phyloP scores from a whole-genome alignment of 176 grass and related monocot genomes.

The Typha latifolia region DNA sequence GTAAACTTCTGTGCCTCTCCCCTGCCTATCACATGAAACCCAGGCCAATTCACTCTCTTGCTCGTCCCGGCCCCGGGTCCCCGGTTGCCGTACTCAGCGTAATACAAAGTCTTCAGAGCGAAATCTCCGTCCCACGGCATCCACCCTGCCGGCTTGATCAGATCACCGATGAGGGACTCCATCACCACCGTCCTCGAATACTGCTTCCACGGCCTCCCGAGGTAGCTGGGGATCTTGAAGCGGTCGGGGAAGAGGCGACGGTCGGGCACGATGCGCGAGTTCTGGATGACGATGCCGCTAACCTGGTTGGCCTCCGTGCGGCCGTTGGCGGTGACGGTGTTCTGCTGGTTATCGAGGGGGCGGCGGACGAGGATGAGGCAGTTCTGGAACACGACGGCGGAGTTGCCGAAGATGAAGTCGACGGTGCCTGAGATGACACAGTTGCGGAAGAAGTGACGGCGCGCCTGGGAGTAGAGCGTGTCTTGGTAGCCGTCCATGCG shows the following conservation, averaged over 20 bases:
- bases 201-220: constrained; percentile 78
- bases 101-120: constrained; percentile 62
- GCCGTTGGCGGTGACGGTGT: constrained; percentile 68
- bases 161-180: constrained; percentile 63
- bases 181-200: constrained; percentile 59
- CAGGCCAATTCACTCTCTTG: constrained; percentile 49
- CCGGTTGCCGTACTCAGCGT: constrained; percentile 75
- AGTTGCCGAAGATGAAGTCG: constrained; percentile 87
- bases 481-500: constrained; percentile 80
- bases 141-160: constrained; percentile 68
- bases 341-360: constrained; percentile 51
- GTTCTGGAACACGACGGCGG: constrained; percentile 65
- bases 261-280: constrained; percentile 66
- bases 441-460: constrained; percentile 76
- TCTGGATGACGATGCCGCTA: constrained; percentile 65
- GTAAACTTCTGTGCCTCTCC: constrained; percentile 57
- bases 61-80: constrained; percentile 63
- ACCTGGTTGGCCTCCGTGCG: constrained; percentile 58
- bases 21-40: constrained; percentile 57
- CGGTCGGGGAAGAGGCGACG: constrained; percentile 36
- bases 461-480: constrained; percentile 71
- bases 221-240: constrained; percentile 46
- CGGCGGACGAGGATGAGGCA: constrained; percentile 73
- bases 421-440: constrained; percentile 67
- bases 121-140: constrained; percentile 43